Evolutionary conservation across 2,329 filamentous ascomycete species (phyloP), one percentile per base, ranked within the genome.

Genomic region (Hymenoscyphus fraxineus): DNA sequence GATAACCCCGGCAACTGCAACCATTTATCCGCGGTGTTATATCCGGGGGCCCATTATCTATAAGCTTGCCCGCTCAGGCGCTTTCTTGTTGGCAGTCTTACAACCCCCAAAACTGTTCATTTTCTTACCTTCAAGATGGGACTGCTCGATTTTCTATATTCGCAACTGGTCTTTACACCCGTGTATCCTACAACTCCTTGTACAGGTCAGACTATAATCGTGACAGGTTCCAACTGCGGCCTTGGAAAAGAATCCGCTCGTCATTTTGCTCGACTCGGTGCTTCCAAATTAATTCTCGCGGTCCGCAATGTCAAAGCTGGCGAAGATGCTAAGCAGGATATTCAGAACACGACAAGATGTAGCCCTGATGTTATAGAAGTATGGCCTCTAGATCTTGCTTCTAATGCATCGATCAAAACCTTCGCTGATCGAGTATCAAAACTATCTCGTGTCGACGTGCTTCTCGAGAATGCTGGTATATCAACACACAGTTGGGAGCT

Each of bases 171-270:
- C 35, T 41, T 54, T n/a, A 47, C 15, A 35, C 57, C 44, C 27
- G 57, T 57, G 27, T 40, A 31, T 19, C 62, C 62, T 7, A 35
- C n/a, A 12, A 32, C 27, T 6, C 16, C 38, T 70, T 72, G 70
- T 54, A 70, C 68, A n/a, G 61, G 59, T 3, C 64, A 75, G 57
- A 74, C 71, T 4, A 63, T 78, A 54, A 74, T 80, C 4, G 71
- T 80, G 1, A 79, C 78, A 0, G 79, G 79, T 1, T 73, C 77
- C 12, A 81, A 80, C 60, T 71, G 70, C 0, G 79, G 79, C 6
- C 71, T 80, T 0, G 78, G 79, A 0, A 69, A 75, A 0, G 78
- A 80, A 62, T 73, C 79, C 0, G 72, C 74, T 13, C 72, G 71
- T 2, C 75, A 78, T n/a, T 71, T 78, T 10, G 67, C 73, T 0